Conservation (phyloP, 257 asterid species). For the Cinchona pubescens region DNA sequence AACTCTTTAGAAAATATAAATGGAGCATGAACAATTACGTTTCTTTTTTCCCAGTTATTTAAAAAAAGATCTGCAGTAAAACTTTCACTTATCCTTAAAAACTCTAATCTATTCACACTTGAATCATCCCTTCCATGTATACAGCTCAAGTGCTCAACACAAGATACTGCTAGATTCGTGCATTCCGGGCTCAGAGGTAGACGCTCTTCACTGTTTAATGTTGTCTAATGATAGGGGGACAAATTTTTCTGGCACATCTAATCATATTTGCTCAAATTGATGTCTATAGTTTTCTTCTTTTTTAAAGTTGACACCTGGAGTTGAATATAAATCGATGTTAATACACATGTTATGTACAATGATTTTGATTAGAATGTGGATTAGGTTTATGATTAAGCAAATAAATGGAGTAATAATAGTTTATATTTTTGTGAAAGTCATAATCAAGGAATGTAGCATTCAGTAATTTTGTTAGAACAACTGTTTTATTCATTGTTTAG, state of each 20-base stretch:
- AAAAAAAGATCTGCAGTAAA: too few species aligned
- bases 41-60: too few species aligned
- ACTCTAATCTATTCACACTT: background rate
- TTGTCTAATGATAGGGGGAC: constrained; percentile 49
- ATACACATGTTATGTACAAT: constrained; percentile 44
- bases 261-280: constrained; percentile 24
- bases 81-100: too few species aligned
- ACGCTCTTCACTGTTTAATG: constrained; percentile 20
- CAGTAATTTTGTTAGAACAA: constrained; percentile 5
- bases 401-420: too few species aligned
- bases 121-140: constrained; percentile 5
- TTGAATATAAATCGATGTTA: constrained; percentile 17
- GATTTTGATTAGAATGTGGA: constrained; percentile 37
- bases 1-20: background rate
- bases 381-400: constrained; percentile 34
- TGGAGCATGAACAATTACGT: too few species aligned
- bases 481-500: constrained; percentile 19
- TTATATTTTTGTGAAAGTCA: constrained; percentile 3
- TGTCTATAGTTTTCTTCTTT: constrained; percentile 18
- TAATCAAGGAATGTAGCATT: constrained; percentile 23
- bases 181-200: constrained; percentile 14
- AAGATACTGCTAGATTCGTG: constrained; percentile 16
- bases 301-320: background rate
- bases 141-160: too few species aligned
- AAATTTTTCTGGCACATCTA: constrained; percentile 33